Base-by-base conservation (phyloP, 192 early-diverging fungal species). In the Backusella liffmaniae region DNA sequence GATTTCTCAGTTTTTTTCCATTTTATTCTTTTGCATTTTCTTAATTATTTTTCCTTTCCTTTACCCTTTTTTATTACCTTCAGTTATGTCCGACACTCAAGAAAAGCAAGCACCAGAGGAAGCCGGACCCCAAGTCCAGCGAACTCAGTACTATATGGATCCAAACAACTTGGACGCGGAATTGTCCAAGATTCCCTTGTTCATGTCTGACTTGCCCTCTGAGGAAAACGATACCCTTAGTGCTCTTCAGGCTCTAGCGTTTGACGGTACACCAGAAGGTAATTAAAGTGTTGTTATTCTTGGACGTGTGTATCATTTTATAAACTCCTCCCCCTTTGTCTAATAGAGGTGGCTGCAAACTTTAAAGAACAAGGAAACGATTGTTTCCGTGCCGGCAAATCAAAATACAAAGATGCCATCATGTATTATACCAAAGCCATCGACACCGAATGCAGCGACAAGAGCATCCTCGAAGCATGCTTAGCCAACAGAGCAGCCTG, bases 331-430 rank as follows among this genome's bases (percentile, higher is more conserved):
- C 18, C 4, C 26, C 21, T 23, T 39, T 13, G 5, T n/a, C 51
- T 9, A 30, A 44, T 53, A 87, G 84, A 88, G 89, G 88, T 96
- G 73, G 97, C 98, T 7, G 84, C 86, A 34, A 98, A 97, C 85
- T 96, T 97, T 74, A 99, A 98, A 84, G 91, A 92, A 66, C 96
- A 98, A 84, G 98, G 98, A 78, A 99, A 99, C 84, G 94, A 95
- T 16, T 86, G 88, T 67, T 98, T 96, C 85, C 88, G 92, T 75
- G 87, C 80, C 35, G 91, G 92, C 13, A 88, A 89, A 72, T 44
- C 69, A 5, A 74, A 80, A 39, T 98, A 90, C 84, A 78, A 87
- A 44, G 90, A 96, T 67, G 98, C 97, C 4, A 87, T 94, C 26
- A 75, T 85, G 34, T 96, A 84, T 83, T 99, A 99, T 85, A 94